Base-by-base conservation (phyloP, 345 rosid genomes). In the Acer saccharum region DNA sequence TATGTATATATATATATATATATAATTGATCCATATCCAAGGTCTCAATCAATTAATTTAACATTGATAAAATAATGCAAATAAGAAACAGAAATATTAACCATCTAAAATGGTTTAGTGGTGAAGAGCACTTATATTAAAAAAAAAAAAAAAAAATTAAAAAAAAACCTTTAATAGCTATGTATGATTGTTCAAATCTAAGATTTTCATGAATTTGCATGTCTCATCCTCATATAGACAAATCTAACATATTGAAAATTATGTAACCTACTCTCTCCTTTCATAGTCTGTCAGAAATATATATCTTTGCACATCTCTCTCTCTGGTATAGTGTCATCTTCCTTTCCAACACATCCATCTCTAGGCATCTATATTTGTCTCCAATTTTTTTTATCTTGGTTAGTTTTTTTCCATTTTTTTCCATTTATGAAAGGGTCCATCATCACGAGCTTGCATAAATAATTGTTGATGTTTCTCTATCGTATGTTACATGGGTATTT, bases 211-310 rank as follows among this genome's bases (percentile, higher is more conserved):
- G n/a, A 54, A 16, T 54, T 63, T 73, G 69, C 76, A 16, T 73
- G 60, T 73, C 76, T 62, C 32, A 62, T 11, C 46, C 16, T 29
- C 23, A 25, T 70, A 48, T 25, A 3, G 73, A 52, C 29, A 50
- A 50, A 55, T 14, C 20, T 54, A 50, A 66, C 23, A 43, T 23
- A 23, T 73, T 61, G 60, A 25, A 61, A 44, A 46, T 73, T 17
- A 62, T 62, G 58, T 44, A 62, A 44, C 76, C 76, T 73, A 62
- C 76, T 21, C 69, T 65, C 67, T 61, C 58, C 68, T 63, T 62
- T 63, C 41, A 14, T 21, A 41, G 54, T 73, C 67, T 73, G 14
- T 73, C 67, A 73, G 57, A 62, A 44, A 44, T 50, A 13, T 16
- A 16, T 54, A 54, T 54, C 68, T 62, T 68, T 23, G 10, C 39